Evolutionary conservation across 2,329 filamentous ascomycete species (phyloP).

Genomic region (Ceratocystis papillata): DNA sequence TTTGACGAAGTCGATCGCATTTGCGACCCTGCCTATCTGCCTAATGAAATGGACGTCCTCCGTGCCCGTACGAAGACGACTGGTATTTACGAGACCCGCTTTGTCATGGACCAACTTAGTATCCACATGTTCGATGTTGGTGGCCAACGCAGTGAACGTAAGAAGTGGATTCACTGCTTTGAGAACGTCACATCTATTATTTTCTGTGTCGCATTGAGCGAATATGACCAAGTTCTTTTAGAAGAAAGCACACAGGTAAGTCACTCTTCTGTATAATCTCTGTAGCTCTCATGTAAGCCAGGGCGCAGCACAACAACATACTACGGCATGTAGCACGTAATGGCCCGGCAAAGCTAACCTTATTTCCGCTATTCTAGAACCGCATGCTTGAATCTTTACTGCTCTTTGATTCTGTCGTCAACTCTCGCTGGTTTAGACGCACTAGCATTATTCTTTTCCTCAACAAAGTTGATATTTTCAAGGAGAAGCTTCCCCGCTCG

Average conservation of each 20-base stretch:
- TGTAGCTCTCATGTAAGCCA: neutral
- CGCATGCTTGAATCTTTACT: constrained; percentile 99
- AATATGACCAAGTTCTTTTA: constrained; percentile 93
- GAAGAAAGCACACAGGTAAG: constrained; percentile 92
- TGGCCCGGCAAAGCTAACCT: neutral
- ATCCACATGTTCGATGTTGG: constrained; percentile 99
- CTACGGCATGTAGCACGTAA: neutral
- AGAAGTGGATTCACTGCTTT: constrained; percentile 99
- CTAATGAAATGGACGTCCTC: constrained; percentile 87
- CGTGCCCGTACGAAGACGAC: constrained; percentile 96
- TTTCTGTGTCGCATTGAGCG: constrained; percentile 94
- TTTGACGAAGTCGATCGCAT: constrained; percentile 88
- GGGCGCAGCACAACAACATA: neutral
- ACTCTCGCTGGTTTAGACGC: constrained; percentile 97
- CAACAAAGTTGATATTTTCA: constrained; percentile 98
- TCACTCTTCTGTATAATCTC: neutral
- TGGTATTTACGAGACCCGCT: constrained; percentile 96
- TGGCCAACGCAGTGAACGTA: constrained; percentile 90
- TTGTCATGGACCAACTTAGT: constrained; percentile 95
- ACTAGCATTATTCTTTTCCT: constrained; percentile 98
- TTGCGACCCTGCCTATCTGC: constrained; percentile 72
- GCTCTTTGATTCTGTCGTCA: constrained; percentile 95
- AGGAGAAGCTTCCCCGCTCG: constrained; percentile 80
- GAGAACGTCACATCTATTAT: constrained; percentile 99
- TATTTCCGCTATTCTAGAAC: constrained; percentile 49